A percentile compares a stretch with the other conserved stretches of the same genome.
phyloP scores from a whole-genome alignment of 2,329 filamentous ascomycete genomes.

The Basipetospora sp. region DNA sequence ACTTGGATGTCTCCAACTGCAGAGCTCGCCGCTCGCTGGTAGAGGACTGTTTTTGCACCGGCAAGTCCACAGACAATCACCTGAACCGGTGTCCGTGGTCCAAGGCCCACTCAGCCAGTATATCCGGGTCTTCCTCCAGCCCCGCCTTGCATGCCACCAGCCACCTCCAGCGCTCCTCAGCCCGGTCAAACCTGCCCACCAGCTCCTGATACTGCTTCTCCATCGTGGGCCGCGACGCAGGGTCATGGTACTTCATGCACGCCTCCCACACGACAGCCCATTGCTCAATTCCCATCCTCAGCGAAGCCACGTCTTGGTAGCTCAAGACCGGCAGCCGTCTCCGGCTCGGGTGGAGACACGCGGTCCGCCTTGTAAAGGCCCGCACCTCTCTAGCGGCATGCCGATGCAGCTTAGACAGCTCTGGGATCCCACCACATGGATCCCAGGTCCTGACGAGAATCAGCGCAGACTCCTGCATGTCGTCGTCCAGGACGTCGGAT shows the following conservation, averaged over 20 bases:
- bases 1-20: too few relatives aligned
- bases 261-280: neutral
- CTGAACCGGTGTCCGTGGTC: too few relatives aligned
- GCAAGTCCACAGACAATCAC: too few relatives aligned
- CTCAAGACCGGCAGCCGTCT: neutral
- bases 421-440: too few relatives aligned
- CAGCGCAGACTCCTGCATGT: neutral
- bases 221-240: neutral
- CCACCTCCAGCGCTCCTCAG: slow-evolving; percentile 1
- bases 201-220: neutral
- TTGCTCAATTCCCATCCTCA: neutral
- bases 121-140: neutral
- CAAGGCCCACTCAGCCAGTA: slow-evolving; percentile 2
- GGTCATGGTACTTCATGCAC: neutral
- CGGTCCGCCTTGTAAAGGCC: neutral
- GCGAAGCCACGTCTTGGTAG: neutral
- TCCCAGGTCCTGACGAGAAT: neutral
- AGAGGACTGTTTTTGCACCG: too few relatives aligned
- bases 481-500: neutral
- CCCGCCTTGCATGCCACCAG: neutral
- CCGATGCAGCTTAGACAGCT: neutral
- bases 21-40: too few relatives aligned
- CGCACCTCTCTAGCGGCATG: neutral
- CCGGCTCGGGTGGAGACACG: neutral
- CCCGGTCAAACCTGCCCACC: neutral